These are phyloP conservation scores for Ophiostoma quercus DNA, from an alignment of 2,329 filamentous ascomycete species.

Conservation along the genomic window DNA sequence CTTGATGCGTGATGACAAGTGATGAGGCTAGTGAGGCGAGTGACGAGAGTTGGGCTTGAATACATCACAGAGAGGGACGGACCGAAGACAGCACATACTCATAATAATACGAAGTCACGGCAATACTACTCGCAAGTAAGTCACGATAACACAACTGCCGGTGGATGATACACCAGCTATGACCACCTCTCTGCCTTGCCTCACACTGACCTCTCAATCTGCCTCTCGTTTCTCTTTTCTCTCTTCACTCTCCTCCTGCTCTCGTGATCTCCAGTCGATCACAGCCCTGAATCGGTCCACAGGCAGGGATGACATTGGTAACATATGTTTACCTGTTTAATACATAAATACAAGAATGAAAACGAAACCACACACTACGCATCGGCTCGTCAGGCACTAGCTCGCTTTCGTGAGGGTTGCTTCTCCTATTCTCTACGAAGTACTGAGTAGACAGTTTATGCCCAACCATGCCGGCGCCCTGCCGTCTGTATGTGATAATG, in stretches of 20 bases:
- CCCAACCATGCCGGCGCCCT: background rate
- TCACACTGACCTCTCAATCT: background rate
- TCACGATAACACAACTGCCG: background rate
- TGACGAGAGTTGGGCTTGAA: background rate
- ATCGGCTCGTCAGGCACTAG: conserved; percentile 7
- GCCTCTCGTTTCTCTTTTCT: background rate
- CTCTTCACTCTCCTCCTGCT: background rate
- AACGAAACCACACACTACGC: background rate
- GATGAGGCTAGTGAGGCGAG: no score
- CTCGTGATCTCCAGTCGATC: conserved; percentile 12
- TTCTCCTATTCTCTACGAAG: background rate
- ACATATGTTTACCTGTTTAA: background rate
- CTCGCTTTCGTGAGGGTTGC: background rate
- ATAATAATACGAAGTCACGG: no score
- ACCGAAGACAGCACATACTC: background rate
- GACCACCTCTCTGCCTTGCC: background rate
- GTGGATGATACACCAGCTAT: background rate
- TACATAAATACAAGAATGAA: no score
- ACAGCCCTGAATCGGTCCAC: conserved; percentile 10
- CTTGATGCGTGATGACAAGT: background rate
- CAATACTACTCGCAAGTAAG: no score
- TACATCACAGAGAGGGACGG: background rate
- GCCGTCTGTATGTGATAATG: background rate
- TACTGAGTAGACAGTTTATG: background rate
- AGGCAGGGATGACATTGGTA: background rate